Base-by-base conservation (phyloP, 2,329 filamentous ascomycete genomes). In the Cytospora mali region DNA sequence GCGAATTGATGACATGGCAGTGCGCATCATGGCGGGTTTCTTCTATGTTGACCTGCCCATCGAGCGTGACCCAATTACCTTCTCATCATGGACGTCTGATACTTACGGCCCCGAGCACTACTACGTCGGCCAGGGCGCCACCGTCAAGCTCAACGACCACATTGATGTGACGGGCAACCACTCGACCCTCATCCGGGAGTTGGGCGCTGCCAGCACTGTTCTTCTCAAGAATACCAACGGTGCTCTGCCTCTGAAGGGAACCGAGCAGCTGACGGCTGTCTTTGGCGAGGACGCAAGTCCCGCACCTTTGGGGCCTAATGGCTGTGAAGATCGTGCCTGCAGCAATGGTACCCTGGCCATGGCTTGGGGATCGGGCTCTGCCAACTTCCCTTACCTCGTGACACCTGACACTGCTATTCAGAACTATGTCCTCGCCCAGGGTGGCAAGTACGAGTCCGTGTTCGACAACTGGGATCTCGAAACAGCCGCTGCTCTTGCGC, bases 331-430 rank as follows among this genome's bases (percentile, higher is more conserved):
- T 71, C 85, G 91, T 50, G 88, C 84, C 55, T 97, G 93, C 75
- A 94, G 96, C 71, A 86, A 89, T 65, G 93, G 92, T 2, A 95
- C 92, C 0, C 79, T 97, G 10, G 91, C 85, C 2, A 89, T 89
- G 57, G 93, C 92, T 9, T 97, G 92, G 91, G 93, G 93, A 14
- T 94, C 90, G 11, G 93, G 93, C 2, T 87, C 92, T 0, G 91
- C 91, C 1, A 86, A 96, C 25, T 93, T 92, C 66, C 89, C 90
- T 5, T 96, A 95, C 70, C 81, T 97, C 1, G 78, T 96, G 29
- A 85, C 89, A 23, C 93, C 93, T 0, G 82, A 63, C 69, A 79
- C 18, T 79, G 81, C 2, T 87, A 74, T 77, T 71, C 52, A 78
- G 85, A 55, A 75, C 77, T 35, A 78, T 84, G 25, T 87, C 90